Conservation (phyloP, 1,284 basidiomycete genomes). For the Trichosporon sp. region DNA sequence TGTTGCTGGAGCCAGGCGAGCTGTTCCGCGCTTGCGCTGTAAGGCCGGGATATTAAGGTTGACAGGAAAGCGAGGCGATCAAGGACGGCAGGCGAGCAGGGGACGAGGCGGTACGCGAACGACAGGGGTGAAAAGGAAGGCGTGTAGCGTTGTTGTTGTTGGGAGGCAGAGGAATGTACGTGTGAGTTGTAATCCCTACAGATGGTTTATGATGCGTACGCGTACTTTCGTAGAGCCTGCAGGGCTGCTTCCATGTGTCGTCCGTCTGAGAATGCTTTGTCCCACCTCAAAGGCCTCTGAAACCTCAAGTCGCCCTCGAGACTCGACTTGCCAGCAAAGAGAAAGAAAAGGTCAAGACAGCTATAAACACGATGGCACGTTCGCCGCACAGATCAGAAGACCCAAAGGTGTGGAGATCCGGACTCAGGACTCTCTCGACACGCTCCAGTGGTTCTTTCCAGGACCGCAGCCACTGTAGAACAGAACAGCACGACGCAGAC, state of each 20-base stretch:
- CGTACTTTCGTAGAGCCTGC: conserved; percentile 26
- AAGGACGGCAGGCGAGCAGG: background rate
- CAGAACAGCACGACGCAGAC: background rate
- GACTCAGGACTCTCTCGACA: background rate
- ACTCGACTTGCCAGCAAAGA: conserved; percentile 10
- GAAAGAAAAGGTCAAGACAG: conserved; percentile 8
- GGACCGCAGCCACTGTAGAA: conserved; percentile 16
- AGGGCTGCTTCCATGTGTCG: conserved; percentile 17
- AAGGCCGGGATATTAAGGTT: background rate
- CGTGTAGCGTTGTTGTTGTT: conserved; percentile 11
- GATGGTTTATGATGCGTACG: conserved; percentile 32
- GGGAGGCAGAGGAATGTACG: conserved; percentile 13
- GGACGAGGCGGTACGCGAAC: background rate
- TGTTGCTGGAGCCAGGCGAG: conserved; percentile 38
- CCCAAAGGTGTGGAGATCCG: background rate
- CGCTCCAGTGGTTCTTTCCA: background rate
- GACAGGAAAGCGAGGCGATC: background rate
- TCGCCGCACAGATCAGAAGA: conserved; percentile 5
- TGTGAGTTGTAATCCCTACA: conserved; percentile 22
- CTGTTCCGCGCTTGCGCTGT: conserved; percentile 30
- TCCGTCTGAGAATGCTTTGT: conserved; percentile 8
- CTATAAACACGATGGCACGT: conserved; percentile 19
- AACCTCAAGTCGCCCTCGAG: conserved; percentile 2
- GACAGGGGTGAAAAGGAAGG: conserved; percentile 10
- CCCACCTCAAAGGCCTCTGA: conserved; percentile 14